These are phyloP conservation scores for Tolypocladium paradoxum DNA, from an alignment of 2,329 filamentous ascomycete species.

Conservation along the genomic window DNA sequence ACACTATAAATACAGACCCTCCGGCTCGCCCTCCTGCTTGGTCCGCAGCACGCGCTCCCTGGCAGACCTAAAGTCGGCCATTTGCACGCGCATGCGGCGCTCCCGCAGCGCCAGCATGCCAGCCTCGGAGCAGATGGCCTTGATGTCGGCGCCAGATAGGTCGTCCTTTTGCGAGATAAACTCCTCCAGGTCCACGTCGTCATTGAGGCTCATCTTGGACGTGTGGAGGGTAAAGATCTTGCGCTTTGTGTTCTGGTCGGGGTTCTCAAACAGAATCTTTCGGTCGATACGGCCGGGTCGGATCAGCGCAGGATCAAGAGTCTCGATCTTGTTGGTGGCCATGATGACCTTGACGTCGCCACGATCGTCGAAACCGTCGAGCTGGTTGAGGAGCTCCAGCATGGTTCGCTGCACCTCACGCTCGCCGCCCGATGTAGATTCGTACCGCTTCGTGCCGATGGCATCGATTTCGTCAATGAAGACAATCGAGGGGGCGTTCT, in stretches of 20 bases:
- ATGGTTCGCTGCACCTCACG: conserved; percentile 97
- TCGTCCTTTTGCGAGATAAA: conserved; percentile 99
- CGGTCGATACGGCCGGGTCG: conserved; percentile 95
- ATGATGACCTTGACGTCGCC: conserved; percentile 99
- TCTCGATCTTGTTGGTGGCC: conserved; percentile 99
- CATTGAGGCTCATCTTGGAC: conserved; percentile 93
- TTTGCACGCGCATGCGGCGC: conserved; percentile 94
- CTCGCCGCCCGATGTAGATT: conserved; percentile 92
- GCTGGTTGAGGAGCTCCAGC: conserved; percentile 94
- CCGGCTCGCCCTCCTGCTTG: conserved; percentile 96
- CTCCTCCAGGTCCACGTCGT: conserved; percentile 96
- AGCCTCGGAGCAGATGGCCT: conserved; percentile 96
- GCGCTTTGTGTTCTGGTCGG: conserved; percentile 76
- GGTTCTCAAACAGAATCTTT: conserved; percentile 73
- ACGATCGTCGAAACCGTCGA: conserved; percentile 96
- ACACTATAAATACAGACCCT: conserved; percentile 91
- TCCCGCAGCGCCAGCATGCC: conserved; percentile 90
- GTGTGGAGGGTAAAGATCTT: conserved; percentile 99
- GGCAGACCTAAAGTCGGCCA: conserved; percentile 92
- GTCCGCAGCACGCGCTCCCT: conserved; percentile 94
- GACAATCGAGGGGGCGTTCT: conserved; percentile 93
- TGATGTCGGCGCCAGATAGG: conserved; percentile 92
- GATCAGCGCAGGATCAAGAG: conserved; percentile 89
- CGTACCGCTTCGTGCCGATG: conserved; percentile 97
- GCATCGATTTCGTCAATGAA: conserved; percentile 99